phyloP scores from a whole-genome alignment of 805 yeast genomes.

The Candida tammaniensis region DNA sequence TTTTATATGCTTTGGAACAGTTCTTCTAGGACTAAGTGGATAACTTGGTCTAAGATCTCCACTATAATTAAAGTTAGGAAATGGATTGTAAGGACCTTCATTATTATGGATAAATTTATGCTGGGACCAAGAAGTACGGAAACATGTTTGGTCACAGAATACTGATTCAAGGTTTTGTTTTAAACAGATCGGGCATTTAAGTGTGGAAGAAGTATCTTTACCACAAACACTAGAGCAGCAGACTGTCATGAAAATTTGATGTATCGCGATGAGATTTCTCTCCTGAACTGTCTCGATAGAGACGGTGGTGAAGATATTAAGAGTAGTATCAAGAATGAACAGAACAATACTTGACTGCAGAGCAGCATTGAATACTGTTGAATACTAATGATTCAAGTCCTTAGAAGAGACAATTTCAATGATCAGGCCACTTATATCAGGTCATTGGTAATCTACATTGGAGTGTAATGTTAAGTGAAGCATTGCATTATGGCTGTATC shows the following conservation, averaged over 20 bases:
- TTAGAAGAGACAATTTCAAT: no score
- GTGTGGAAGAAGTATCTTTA: slow-evolving; percentile 65
- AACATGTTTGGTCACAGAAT: slow-evolving; percentile 85
- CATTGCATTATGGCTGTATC: no score
- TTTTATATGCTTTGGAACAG: slow-evolving; percentile 67
- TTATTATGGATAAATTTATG: slow-evolving; percentile 74
- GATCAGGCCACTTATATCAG: no score
- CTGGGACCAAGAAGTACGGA: slow-evolving; percentile 62
- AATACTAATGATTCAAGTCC: no score
- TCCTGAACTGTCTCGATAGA: no score
- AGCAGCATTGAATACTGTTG: no score
- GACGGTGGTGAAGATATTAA: not conserved
- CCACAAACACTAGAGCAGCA: slow-evolving; percentile 88
- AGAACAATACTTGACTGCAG: not conserved
- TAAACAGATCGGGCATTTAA: slow-evolving; percentile 91
- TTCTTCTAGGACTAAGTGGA: slow-evolving; percentile 73
- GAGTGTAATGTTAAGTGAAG: no score
- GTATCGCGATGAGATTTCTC: no score
- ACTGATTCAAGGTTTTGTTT: slow-evolving; percentile 60
- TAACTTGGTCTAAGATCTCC: slow-evolving; percentile 77
- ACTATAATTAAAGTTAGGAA: slow-evolving; percentile 70
- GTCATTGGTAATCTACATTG: no score
- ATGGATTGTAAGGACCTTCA: slow-evolving; percentile 76
- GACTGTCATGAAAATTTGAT: slow-evolving; percentile 15
- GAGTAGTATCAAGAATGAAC: not conserved